A percentile compares a stretch with the other conserved stretches of the same genome.
These are phyloP conservation scores for Botrytis squamosa DNA, from an alignment of 2,329 filamentous ascomycete genomes.

Conservation along the genomic window DNA sequence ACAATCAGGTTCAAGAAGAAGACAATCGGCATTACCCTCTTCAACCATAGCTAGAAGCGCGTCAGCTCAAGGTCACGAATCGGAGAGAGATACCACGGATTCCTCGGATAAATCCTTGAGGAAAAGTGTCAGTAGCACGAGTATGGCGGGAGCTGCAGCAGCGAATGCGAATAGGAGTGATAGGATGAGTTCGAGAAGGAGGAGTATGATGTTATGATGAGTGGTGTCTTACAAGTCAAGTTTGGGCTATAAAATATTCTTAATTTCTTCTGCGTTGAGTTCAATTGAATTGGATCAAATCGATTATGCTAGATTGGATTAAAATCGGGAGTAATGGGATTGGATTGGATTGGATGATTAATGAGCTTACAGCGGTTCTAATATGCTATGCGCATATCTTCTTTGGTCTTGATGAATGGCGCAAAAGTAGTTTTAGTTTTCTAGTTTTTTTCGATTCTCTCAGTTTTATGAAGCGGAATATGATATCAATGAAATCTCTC, in stretches of 20 bases:
- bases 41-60: slow-evolving; percentile 27
- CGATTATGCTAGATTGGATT: not conserved
- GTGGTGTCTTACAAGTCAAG: slow-evolving; percentile 25
- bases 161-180: slow-evolving; percentile 30
- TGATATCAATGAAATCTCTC: slow-evolving; percentile 36
- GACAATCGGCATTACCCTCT: slow-evolving; percentile 34
- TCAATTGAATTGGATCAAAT: slow-evolving; percentile 1
- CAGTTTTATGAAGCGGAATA: slow-evolving; percentile 30
- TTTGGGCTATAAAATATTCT: slow-evolving; percentile 12
- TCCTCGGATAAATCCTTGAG: slow-evolving; percentile 28
- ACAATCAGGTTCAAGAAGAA: slow-evolving; percentile 32
- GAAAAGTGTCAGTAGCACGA: slow-evolving; percentile 26
- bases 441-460: slow-evolving; percentile 1
- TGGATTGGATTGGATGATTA: slow-evolving; percentile 4
- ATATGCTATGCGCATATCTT: not conserved
- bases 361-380: slow-evolving; percentile 11
- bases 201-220: slow-evolving; percentile 43
- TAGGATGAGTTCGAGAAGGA: slow-evolving; percentile 36
- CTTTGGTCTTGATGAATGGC: slow-evolving; percentile 9
- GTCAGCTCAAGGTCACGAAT: slow-evolving; percentile 22
- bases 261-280: slow-evolving; percentile 12
- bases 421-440: slow-evolving; percentile 10
- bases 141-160: slow-evolving; percentile 26
- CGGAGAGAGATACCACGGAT: slow-evolving; percentile 23
- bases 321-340: slow-evolving; percentile 13